Evolutionary conservation across 208 protist genomes (phyloP).

Genomic region (Jaenimonas drosophilae): DNA sequence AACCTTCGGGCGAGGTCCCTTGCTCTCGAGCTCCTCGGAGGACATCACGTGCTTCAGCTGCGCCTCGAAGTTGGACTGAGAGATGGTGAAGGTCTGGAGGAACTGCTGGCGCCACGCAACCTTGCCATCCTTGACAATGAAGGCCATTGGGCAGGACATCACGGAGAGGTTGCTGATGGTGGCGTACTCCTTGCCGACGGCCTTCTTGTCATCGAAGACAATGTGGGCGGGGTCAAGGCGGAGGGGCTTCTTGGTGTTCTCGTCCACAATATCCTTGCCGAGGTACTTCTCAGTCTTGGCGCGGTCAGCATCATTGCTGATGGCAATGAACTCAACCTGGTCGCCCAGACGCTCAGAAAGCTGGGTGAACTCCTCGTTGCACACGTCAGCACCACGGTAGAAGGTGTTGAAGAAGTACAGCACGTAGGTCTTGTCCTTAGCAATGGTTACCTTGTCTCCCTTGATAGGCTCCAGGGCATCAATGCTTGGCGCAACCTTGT

Average conservation of each 20-base stretch:
- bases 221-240: constrained; percentile 67
- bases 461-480: constrained; percentile 55
- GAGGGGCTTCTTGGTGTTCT: constrained; percentile 87
- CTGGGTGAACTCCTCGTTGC: constrained; percentile 85
- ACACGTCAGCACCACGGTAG: constrained; percentile 81
- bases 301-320: constrained; percentile 84
- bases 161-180: constrained; percentile 63
- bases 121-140: constrained; percentile 75
- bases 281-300: constrained; percentile 90
- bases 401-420: constrained; percentile 91
- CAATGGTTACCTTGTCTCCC: constrained; percentile 52
- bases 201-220: constrained; percentile 79
- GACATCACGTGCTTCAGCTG: constrained; percentile 76
- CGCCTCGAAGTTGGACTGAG: constrained; percentile 85
- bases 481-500: constrained; percentile 53
- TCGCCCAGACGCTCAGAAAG: constrained; percentile 68
- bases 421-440: constrained; percentile 58
- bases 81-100: constrained; percentile 76
- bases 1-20: constrained; percentile 75
- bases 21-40: constrained; percentile 69
- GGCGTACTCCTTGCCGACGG: constrained; percentile 69
- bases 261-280: constrained; percentile 73
- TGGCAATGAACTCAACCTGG: constrained; percentile 70
- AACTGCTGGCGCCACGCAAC: constrained; percentile 89
- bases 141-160: constrained; percentile 87